These are phyloP conservation scores for Tetraselmis striata DNA, from an alignment of 139 green algal species.

Conservation along the genomic window DNA sequence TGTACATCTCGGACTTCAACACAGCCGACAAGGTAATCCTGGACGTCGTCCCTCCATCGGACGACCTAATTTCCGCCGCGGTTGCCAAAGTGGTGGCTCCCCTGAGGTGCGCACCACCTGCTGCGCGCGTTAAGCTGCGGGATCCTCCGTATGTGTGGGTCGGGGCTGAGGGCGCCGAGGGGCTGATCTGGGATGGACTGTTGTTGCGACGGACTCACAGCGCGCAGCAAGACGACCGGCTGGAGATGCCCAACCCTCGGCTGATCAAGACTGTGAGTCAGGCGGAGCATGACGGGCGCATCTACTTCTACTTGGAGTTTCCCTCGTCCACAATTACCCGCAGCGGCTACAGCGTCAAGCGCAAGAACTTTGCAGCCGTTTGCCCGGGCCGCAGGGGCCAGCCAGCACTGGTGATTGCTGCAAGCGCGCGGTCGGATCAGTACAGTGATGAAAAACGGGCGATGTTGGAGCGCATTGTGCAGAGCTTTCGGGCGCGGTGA, in stretches of 20 bases:
- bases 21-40: constrained; percentile 57
- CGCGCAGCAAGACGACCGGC: constrained; percentile 22
- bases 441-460: constrained; percentile 47
- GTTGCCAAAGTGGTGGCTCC: neutral
- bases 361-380: constrained; percentile 54
- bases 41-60: constrained; percentile 29
- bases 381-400: constrained; percentile 21
- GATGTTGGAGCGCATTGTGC: constrained; percentile 36
- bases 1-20: constrained; percentile 57
- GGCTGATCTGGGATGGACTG: too few relatives aligned
- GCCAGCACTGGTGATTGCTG: constrained; percentile 12
- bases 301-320: constrained; percentile 55
- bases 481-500: constrained; percentile 49
- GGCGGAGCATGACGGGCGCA: constrained; percentile 14
- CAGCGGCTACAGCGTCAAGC: constrained; percentile 55
- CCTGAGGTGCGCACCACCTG: neutral
- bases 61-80: constrained; percentile 14
- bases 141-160: too few relatives aligned
- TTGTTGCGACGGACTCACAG: too few relatives aligned
- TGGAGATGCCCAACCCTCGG: constrained; percentile 27
- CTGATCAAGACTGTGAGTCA: constrained; percentile 19
- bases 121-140: too few relatives aligned
- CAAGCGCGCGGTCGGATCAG: constrained; percentile 51
- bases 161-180: too few relatives aligned
- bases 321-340: constrained; percentile 51